Base-by-base conservation (phyloP, 2,329 filamentous ascomycete species). In the Claviceps spartinae region DNA sequence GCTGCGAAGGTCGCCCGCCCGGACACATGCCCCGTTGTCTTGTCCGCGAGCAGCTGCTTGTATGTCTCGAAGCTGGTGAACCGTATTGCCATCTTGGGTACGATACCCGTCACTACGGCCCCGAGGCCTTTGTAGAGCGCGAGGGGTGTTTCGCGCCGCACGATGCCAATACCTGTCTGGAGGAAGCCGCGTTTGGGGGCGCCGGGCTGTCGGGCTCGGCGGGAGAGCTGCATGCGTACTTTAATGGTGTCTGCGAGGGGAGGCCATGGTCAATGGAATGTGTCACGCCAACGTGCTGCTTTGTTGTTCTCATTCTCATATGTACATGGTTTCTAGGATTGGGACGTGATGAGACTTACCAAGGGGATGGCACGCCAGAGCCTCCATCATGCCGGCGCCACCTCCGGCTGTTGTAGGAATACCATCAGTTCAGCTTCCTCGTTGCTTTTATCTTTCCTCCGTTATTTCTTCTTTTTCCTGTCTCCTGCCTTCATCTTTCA, bases 361-460 rank as follows among this genome's bases (percentile, higher is more conserved):
- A 54, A 97, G 79, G 56, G 93, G 93, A 75, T 98, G 93, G 70
- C 93, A 98, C 51, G 76, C 89, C 56, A 98, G 82, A 48, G 93
- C 93, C 72, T 98, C 93, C 90, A 97, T 97, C 91, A 97, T 96
- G 65, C 93, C 93, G 61, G 93, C 93, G 70, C 88, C 88, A 66
- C 93, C 93, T 66, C 93, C 93, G 67, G 93, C 93, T 95, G 61
- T n/a, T n/a, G n/a, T n/a, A 42, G 41, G 6, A 42, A 20, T 42
- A 11, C 18, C 41, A 14, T 40, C n/a, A 16, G n/a, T 40, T 40
- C n/a, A 40, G 8, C n/a, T 18, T n/a, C n/a, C 13, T 13, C 18
- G 41, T 42, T 42, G 7, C n/a, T 20, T 42, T n/a, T 3, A 4
- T 22, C 18, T 42, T 20, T 42, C 9, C 30, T 34, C 30, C 3